Evolutionary conservation across 345 rosid species (phyloP), one percentile per base, ranked within the genome.

Genomic region (Euphorbia pulcherrima): DNA sequence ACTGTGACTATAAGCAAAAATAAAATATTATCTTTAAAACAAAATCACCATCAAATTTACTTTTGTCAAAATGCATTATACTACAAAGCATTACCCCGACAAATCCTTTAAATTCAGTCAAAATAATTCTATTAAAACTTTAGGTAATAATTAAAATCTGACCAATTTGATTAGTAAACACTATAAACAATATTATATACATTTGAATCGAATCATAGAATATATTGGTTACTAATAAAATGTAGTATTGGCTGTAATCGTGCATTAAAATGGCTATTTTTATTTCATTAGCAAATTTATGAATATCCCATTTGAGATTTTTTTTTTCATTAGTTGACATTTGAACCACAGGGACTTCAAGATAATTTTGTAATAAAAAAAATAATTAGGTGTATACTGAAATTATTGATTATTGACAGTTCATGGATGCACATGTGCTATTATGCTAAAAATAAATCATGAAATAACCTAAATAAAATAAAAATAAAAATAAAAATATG

Each of bases 281-380:
- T 33, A 64, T 27, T 48, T 28, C 20, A 33, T 37, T 30, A 6
- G 48, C 1, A 30, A 10, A 30, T 29, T 20, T 9, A 50, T 53
- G 14, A 12, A 24, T 23, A 41, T 14, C 51, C 51, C 5, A 40
- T 62, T 53, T 11, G 2, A 41, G 3, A 26, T 10, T 62, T 62
- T 41, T 14, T 2, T 20, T 35, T 2, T 20, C 17, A 60, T 2
- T 39, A 27, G 2, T 21, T 16, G 53, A 18, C 18, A 20, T 1
- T 33, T 39, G 40, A 47, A 64, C 28, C 35, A 18, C 5, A 16
- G 6, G 11, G 48, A 13, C 11, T 44, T 41, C 6, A 20, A 40
- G 51, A 62, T 26, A 33, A 62, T 24, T 59, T 39, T 29, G 57
- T 23, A 64, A 58, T 28, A 44, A 65, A 11, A 64, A 11, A 64